These are phyloP conservation scores for Macrocystidia cucumis DNA, from an alignment of 1,284 basidiomycete genomes.

Conservation along the genomic window DNA sequence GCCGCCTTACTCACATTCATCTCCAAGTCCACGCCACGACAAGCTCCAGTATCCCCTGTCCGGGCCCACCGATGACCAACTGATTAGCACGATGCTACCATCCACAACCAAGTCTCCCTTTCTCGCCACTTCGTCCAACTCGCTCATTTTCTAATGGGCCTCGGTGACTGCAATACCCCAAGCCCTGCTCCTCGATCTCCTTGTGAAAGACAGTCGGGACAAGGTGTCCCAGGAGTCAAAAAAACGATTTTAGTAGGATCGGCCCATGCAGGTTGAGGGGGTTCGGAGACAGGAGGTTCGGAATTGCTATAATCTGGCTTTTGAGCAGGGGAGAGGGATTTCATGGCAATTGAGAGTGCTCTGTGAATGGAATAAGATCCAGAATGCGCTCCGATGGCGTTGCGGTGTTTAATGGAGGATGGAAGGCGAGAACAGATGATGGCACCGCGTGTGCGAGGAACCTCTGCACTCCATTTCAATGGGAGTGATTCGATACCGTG, in stretches of 20 bases:
- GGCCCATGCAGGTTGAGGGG: conserved; percentile 78
- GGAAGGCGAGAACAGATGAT: conserved; percentile 86
- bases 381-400: conserved; percentile 90
- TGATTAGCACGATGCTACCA: conserved; percentile 76
- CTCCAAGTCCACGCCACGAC: conserved; percentile 79
- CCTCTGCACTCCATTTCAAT: conserved; percentile 76
- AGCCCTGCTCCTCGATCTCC: conserved; percentile 48
- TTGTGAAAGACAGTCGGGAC: conserved; percentile 72
- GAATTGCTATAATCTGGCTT: conserved; percentile 86
- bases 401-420: conserved; percentile 81
- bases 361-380: conserved; percentile 95
- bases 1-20: conserved; percentile 84
- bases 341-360: conserved; percentile 87
- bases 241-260: conserved; percentile 83
- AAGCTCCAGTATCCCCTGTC: conserved; percentile 52
- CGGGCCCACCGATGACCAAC: conserved; percentile 47
- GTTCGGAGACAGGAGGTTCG: conserved; percentile 83
- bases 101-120: conserved; percentile 75
- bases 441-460: conserved; percentile 70
- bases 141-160: conserved; percentile 84
- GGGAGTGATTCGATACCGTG: conserved; percentile 61
- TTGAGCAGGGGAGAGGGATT: conserved; percentile 78
- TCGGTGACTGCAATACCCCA: conserved; percentile 90
- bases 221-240: conserved; percentile 91
- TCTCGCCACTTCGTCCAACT: conserved; percentile 79